Percentiles rank a stretch among this genome's conserved stretches.
phyloP scores from a whole-genome alignment of 169 alveolate genomes.

The Eimeria tenella region DNA sequence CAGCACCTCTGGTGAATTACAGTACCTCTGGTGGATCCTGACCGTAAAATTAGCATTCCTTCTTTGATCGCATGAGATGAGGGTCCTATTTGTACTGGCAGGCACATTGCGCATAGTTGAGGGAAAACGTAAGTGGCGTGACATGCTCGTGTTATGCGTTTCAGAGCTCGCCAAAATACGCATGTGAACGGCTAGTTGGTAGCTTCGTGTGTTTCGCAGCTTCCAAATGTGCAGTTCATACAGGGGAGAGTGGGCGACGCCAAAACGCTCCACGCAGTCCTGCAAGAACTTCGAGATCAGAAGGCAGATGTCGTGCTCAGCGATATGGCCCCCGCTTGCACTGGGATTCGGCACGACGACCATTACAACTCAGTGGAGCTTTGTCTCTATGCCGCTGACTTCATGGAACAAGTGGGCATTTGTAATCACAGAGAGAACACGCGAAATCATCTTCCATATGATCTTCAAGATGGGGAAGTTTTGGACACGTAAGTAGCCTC shows the following conservation, averaged over 20 bases:
- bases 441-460: not conserved
- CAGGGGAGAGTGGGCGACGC: conserved; percentile 79
- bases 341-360: conserved; percentile 81
- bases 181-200: not conserved
- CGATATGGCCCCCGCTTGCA: conserved; percentile 81
- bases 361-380: conserved; percentile 80
- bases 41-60: no score
- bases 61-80: no score
- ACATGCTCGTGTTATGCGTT: no score
- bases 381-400: conserved; percentile 79
- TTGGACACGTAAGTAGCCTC: not conserved
- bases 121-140: no score
- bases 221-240: conserved; percentile 72
- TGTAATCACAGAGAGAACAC: not conserved
- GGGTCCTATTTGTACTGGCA: no score
- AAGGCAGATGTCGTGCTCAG: conserved; percentile 83
- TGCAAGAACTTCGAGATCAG: conserved; percentile 78
- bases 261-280: conserved; percentile 70
- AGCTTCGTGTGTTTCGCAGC: conserved; percentile 21
- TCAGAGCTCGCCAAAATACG: no score
- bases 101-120: no score
- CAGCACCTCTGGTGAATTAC: no score
- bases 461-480: not conserved
- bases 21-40: no score
- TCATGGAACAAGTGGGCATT: conserved; percentile 78